Percentiles rank a stretch among this genome's conserved stretches.
Conservation (phyloP, 768 basidiomycete species). For the Agrocybe pediades region DNA sequence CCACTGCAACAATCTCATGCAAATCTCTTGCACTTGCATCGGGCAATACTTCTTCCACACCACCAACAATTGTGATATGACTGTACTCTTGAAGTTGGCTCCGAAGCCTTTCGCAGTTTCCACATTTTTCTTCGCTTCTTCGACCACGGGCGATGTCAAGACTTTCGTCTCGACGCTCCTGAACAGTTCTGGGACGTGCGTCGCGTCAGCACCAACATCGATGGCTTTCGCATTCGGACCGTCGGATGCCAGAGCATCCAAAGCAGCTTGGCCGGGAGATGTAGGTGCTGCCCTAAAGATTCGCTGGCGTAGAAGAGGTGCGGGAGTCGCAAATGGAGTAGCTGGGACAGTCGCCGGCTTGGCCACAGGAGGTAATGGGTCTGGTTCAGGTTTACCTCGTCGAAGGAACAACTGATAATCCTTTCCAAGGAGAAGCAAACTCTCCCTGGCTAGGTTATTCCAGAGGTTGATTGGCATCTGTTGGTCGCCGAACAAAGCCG, state of each 20-base stretch:
- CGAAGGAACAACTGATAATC: constrained; percentile 72
- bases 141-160: constrained; percentile 18
- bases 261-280: constrained; percentile 56
- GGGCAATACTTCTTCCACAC: constrained; percentile 31
- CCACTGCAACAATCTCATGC: constrained; percentile 42
- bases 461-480: constrained; percentile 67
- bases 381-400: constrained; percentile 47
- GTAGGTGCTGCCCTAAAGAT: constrained; percentile 44
- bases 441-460: constrained; percentile 58
- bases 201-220: constrained; percentile 44
- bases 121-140: constrained; percentile 22
- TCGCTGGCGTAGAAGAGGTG: constrained; percentile 40
- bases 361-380: constrained; percentile 20
- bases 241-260: constrained; percentile 60
- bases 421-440: constrained; percentile 59
- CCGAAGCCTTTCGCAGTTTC: constrained; percentile 11
- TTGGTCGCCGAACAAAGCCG: constrained; percentile 67
- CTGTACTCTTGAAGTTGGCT: constrained; percentile 7
- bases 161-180: constrained; percentile 22
- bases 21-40: constrained; percentile 22
- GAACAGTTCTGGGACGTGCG: constrained; percentile 39
- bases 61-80: background rate
- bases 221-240: constrained; percentile 54
- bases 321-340: constrained; percentile 34
- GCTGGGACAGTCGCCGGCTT: constrained; percentile 6